Evolutionary conservation across 192 early-diverging fungal genomes (phyloP).

Genomic region (Rhizoclosmatium sp.): DNA sequence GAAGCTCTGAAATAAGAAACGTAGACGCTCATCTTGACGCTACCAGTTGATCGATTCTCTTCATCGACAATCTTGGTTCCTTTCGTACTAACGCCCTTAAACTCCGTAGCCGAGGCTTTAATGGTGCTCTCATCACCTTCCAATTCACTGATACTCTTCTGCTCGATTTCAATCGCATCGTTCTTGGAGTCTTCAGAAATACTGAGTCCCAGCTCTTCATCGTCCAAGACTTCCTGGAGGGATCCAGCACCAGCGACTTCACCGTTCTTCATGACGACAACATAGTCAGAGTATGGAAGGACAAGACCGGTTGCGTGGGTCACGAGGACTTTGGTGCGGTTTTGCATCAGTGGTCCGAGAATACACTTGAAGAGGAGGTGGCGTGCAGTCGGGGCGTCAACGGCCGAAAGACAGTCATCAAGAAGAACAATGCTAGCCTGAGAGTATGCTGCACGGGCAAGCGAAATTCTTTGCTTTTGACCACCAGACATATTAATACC

Average conservation of each 20-base stretch:
- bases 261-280: constrained; percentile 49
- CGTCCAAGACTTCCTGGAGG: constrained; percentile 11
- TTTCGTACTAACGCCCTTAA: constrained; percentile 28
- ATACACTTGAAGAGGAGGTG: constrained; percentile 80
- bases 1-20: constrained; percentile 49
- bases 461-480: constrained; percentile 45
- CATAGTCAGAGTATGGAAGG: constrained; percentile 45
- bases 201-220: constrained; percentile 30
- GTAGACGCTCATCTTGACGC: constrained; percentile 55
- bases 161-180: constrained; percentile 21
- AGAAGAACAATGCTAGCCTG: constrained; percentile 73
- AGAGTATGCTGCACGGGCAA: constrained; percentile 70
- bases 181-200: constrained; percentile 9
- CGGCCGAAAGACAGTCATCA: constrained; percentile 89
- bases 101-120: neutral
- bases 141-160: neutral
- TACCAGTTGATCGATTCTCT: constrained; percentile 51
- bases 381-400: constrained; percentile 89
- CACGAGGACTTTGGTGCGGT: constrained; percentile 83
- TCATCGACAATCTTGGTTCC: constrained; percentile 58
- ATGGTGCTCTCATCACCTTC: constrained; percentile 3
- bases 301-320: constrained; percentile 69
- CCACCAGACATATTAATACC: constrained; percentile 56
- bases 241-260: constrained; percentile 32
- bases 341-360: constrained; percentile 71